Evolutionary conservation across 176 grass and related monocot species (phyloP).

Genomic region (Oryza longistaminata): DNA sequence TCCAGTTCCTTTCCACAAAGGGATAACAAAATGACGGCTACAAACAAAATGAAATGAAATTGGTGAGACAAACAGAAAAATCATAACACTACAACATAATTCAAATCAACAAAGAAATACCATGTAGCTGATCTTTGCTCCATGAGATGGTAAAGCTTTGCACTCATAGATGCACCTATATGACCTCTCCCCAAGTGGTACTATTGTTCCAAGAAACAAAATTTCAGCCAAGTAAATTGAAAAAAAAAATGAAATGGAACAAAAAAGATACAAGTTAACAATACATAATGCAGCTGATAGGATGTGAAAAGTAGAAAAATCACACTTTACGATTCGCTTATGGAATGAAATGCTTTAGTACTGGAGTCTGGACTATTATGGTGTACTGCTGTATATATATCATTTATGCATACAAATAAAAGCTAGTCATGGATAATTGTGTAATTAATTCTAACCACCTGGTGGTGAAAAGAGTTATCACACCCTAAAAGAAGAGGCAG

Average conservation of each 20-base stretch:
- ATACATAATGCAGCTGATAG: neutral
- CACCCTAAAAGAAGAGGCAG: no score
- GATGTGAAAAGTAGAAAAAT: neutral
- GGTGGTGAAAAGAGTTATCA: no score
- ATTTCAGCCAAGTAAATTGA: constrained; percentile 7
- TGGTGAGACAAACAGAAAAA: constrained; percentile 29
- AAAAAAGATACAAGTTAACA: neutral
- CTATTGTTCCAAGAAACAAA: constrained; percentile 49
- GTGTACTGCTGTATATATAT: neutral
- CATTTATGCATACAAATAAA: neutral
- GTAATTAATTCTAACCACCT: no score
- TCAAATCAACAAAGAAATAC: constrained; percentile 47
- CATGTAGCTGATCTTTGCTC: constrained; percentile 80
- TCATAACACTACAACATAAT: constrained; percentile 14
- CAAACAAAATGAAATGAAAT: constrained; percentile 22
- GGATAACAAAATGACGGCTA: constrained; percentile 93
- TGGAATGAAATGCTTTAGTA: neutral
- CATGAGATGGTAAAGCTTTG: constrained; percentile 79
- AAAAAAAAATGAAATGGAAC: neutral
- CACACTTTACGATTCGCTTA: neutral
- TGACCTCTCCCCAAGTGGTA: constrained; percentile 98
- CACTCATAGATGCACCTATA: constrained; percentile 83
- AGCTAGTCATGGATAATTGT: no score
- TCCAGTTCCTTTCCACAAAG: constrained; percentile 89
- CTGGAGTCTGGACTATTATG: neutral